Percentiles rank a stretch among this genome's conserved stretches.
These are phyloP conservation scores for Fusarium goolgardi DNA, from an alignment of 2,329 filamentous ascomycete species.

Conservation along the genomic window DNA sequence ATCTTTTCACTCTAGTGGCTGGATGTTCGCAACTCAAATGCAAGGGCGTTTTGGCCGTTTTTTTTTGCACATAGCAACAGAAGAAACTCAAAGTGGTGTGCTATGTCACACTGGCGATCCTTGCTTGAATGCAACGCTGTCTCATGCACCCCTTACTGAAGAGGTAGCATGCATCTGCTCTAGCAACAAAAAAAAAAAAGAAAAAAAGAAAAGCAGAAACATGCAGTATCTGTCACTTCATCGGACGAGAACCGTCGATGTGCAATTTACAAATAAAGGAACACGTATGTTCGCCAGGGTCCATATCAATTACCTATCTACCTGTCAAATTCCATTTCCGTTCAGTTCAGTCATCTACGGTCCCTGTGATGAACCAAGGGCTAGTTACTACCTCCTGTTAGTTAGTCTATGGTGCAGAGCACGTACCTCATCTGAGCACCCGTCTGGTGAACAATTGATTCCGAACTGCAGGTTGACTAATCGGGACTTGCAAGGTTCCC, in stretches of 20 bases:
- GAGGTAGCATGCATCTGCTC: background rate
- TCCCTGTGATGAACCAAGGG: too few relatives aligned
- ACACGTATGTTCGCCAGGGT: background rate
- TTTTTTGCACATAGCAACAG: constrained; percentile 1
- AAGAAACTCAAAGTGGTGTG: background rate
- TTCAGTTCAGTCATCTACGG: background rate
- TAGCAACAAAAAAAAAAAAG: too few relatives aligned
- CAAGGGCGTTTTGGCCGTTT: constrained; percentile 23
- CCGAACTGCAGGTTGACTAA: constrained; percentile 31
- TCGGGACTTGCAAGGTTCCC: constrained; percentile 19
- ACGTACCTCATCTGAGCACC: constrained; percentile 33
- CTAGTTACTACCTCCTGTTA: too few relatives aligned
- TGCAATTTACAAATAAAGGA: constrained; percentile 4
- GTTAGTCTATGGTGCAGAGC: background rate
- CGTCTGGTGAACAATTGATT: constrained; percentile 2
- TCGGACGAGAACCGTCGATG: constrained; percentile 21
- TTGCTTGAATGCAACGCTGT: constrained; percentile 12
- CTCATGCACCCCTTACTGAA: constrained; percentile 31
- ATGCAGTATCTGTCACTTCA: background rate
- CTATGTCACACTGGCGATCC: constrained; percentile 15
- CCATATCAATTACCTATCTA: background rate
- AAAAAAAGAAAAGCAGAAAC: background rate
- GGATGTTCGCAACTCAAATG: background rate
- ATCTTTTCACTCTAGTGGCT: constrained; percentile 1
- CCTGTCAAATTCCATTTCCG: too few relatives aligned